phyloP scores from a whole-genome alignment of 1,139 yeast genomes.

The Pichia sp. region DNA sequence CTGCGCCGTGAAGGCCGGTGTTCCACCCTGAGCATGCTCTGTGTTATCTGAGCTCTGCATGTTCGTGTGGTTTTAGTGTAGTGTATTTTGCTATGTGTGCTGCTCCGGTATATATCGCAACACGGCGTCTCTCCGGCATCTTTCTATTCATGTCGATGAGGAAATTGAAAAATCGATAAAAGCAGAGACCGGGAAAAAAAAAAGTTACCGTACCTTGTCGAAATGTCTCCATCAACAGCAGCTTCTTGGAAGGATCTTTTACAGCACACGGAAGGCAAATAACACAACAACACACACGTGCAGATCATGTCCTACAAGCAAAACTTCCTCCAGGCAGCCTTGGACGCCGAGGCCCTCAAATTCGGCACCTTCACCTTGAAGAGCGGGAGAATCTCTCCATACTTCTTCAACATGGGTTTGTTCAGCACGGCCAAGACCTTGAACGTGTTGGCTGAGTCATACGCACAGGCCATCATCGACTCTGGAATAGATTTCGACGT shows the following conservation, averaged over 20 bases:
- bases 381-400: conserved; percentile 92
- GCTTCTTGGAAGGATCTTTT: too few relatives aligned
- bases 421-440: conserved; percentile 78
- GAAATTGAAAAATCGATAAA: not conserved
- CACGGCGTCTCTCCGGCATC: not conserved
- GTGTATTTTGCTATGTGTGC: too few relatives aligned
- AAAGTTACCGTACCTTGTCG: too few relatives aligned
- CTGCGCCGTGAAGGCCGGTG: conserved; percentile 20
- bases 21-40: not conserved
- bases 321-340: conserved; percentile 71
- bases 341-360: conserved; percentile 73
- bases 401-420: conserved; percentile 90
- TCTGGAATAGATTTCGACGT: conserved; percentile 83
- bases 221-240: too few relatives aligned
- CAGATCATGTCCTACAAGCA: conserved; percentile 25
- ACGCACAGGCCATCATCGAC: conserved; percentile 80
- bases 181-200: too few relatives aligned
- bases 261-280: too few relatives aligned
- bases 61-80: not conserved
- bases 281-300: too few relatives aligned
- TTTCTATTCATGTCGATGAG: not conserved
- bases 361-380: conserved; percentile 88
- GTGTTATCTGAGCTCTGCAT: not conserved
- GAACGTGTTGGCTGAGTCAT: conserved; percentile 76
- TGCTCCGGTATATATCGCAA: too few relatives aligned